A percentile compares a stretch with the other conserved stretches of the same genome.
Conservation (phyloP, 208 protist species). For the Leishmania gerbilli region DNA sequence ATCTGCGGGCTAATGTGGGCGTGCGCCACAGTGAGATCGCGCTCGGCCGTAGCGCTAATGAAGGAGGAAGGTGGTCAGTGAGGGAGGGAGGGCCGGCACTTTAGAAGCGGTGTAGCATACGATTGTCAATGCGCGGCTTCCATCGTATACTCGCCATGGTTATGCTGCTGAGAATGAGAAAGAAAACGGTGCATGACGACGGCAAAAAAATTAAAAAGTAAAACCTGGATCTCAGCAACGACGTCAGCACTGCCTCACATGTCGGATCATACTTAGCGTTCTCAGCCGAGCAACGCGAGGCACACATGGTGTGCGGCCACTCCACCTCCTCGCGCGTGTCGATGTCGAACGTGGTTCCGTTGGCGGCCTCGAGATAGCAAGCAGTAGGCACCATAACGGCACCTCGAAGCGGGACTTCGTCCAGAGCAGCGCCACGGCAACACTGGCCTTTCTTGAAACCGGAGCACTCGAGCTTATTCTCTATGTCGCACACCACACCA, state of each 20-base stretch:
- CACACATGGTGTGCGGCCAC: conserved; percentile 42
- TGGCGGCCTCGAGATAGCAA: conserved; percentile 40
- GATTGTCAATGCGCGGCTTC: conserved; percentile 12
- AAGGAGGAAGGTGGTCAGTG: too few relatives aligned
- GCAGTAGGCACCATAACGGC: not conserved
- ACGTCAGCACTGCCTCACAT: conserved; percentile 22
- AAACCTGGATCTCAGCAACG: conserved; percentile 12
- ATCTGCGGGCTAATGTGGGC: not conserved
- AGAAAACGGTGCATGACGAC: conserved; percentile 4
- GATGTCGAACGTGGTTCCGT: conserved; percentile 47
- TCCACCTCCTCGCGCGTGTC: conserved; percentile 18
- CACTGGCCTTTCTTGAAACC: conserved; percentile 46
- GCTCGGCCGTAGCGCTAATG: too few relatives aligned
- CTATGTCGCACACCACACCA: conserved; percentile 36
- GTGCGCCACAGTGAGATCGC: not conserved
- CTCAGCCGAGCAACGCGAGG: conserved; percentile 21
- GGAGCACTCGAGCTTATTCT: conserved; percentile 44
- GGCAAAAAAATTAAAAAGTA: conserved; percentile 5
- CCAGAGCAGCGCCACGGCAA: conserved; percentile 34
- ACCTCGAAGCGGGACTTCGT: not conserved
- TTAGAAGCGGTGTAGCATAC: conserved; percentile 24
- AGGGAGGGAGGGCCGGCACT: not conserved
- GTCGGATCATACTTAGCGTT: conserved; percentile 8
- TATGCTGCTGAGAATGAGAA: not conserved
- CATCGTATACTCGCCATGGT: conserved; percentile 11